These are phyloP conservation scores for Naganishia antarctica DNA, from an alignment of 768 basidiomycete genomes.

Conservation along the genomic window DNA sequence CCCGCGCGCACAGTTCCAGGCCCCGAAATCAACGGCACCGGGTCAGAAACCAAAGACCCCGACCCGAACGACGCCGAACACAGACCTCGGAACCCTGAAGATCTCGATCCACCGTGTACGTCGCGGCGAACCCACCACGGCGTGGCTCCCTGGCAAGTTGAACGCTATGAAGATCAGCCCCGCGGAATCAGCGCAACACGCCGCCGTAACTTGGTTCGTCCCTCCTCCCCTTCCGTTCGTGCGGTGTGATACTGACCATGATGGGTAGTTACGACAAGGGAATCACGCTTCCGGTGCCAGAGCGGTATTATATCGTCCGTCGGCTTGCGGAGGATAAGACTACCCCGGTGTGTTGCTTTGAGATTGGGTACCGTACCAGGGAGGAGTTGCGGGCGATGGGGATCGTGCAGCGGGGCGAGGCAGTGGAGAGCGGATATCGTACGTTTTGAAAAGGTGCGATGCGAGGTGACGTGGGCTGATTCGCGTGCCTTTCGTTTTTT, in stretches of 20 bases:
- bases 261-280: background rate
- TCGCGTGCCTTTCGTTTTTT: too few relatives aligned
- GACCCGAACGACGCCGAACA: background rate
- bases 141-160: background rate
- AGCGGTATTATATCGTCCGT: background rate
- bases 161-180: background rate
- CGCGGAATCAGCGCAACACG: background rate
- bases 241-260: background rate
- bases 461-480: too few relatives aligned
- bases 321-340: background rate
- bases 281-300: background rate
- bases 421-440: too few relatives aligned
- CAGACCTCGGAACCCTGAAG: background rate
- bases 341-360: background rate
- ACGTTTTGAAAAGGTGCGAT: too few relatives aligned
- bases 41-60: too few relatives aligned
- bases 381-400: background rate
- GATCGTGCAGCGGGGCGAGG: background rate
- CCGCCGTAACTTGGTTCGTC: background rate
- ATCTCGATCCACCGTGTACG: background rate
- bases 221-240: too few relatives aligned
- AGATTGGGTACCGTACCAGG: background rate
- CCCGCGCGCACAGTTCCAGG: too few relatives aligned
- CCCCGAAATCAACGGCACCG: too few relatives aligned
- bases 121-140: background rate